A percentile compares a stretch with the other conserved stretches of the same genome.
Conservation (phyloP, 371 early-diverging fungal species). For the Apophysomyces variabilis region DNA sequence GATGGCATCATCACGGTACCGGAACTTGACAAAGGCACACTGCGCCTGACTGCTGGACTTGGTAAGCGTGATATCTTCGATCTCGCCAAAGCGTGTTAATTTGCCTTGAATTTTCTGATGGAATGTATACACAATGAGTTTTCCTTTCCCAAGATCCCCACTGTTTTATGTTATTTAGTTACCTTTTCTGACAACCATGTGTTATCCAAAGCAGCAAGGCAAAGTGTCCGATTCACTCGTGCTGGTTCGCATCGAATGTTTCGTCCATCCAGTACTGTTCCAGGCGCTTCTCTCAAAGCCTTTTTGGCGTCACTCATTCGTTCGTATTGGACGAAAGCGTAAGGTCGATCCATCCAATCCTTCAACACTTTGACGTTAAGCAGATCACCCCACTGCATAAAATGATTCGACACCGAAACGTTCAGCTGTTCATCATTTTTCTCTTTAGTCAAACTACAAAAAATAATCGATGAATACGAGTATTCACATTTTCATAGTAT, state of each 20-base stretch:
- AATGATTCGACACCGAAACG: slow-evolving; percentile 65
- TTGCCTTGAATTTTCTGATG: slow-evolving; percentile 18
- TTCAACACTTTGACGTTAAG: slow-evolving; percentile 79
- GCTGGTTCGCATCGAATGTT: slow-evolving; percentile 86
- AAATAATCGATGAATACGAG: not conserved
- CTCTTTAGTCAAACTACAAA: slow-evolving; percentile 62
- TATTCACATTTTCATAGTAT: too few relatives aligned
- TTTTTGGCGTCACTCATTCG: slow-evolving; percentile 58
- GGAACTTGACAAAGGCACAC: slow-evolving; percentile 75
- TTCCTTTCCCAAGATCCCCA: too few relatives aligned
- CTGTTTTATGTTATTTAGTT: not conserved
- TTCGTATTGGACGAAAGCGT: slow-evolving; percentile 87
- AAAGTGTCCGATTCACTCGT: slow-evolving; percentile 82
- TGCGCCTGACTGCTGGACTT: slow-evolving; percentile 51
- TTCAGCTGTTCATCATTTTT: slow-evolving; percentile 65
- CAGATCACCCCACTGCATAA: slow-evolving; percentile 70
- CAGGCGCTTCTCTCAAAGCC: slow-evolving; percentile 73
- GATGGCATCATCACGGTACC: slow-evolving; percentile 84
- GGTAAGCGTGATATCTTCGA: slow-evolving; percentile 73
- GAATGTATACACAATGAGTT: not conserved
- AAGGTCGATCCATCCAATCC: slow-evolving; percentile 82
- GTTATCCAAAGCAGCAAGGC: slow-evolving; percentile 55
- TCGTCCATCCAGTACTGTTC: slow-evolving; percentile 71
- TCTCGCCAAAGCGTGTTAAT: slow-evolving; percentile 57
- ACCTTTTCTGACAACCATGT: slow-evolving; percentile 47